Evolutionary conservation across 1,284 basidiomycete genomes (phyloP), one percentile per base, ranked within the genome.

Genomic region (Volvariella surrecta): DNA sequence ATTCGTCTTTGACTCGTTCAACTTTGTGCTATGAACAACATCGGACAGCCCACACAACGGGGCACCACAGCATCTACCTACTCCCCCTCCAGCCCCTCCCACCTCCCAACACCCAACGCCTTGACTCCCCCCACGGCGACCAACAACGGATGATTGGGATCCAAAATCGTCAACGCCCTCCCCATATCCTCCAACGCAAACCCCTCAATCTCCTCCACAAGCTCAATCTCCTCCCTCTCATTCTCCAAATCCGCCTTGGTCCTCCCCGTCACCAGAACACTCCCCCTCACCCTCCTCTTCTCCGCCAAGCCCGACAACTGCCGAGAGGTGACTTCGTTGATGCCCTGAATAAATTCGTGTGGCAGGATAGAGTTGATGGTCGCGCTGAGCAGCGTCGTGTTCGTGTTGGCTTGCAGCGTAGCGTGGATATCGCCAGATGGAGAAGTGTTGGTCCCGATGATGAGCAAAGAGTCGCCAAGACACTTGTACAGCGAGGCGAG

Each of bases 401-500:
- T n/a, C n/a, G n/a, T n/a, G n/a, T n/a, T n/a, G 30, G 30, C 30
- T 31, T 31, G 30, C 9, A 31, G 9, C 9, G 9, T 15, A 9
- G 9, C 30, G n/a, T n/a, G n/a, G n/a, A n/a, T n/a, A n/a, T n/a
- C n/a, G n/a, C n/a, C n/a, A n/a, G n/a, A n/a, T n/a, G n/a, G n/a
- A n/a, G n/a, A n/a, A n/a, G n/a, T n/a, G n/a, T n/a, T n/a, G n/a
- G n/a, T n/a, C n/a, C n/a, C n/a, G 35, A 89, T 66, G 16, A 88
- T 72, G 19, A 71, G 72, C 4, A 87, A 51, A 2, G 74, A 73
- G 56, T 90, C 85, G 39, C 71, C 68, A 58, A 89, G 73, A 51
- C 81, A 82, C 51, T 82, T 85, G 68, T 82, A 89, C 13, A 90
- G 66, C 0, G 84, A 85, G 0, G 79, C 74, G 18, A 89, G 72